Conservation (phyloP, 1,284 basidiomycete genomes). For the Papiliotrema nemorosa region DNA sequence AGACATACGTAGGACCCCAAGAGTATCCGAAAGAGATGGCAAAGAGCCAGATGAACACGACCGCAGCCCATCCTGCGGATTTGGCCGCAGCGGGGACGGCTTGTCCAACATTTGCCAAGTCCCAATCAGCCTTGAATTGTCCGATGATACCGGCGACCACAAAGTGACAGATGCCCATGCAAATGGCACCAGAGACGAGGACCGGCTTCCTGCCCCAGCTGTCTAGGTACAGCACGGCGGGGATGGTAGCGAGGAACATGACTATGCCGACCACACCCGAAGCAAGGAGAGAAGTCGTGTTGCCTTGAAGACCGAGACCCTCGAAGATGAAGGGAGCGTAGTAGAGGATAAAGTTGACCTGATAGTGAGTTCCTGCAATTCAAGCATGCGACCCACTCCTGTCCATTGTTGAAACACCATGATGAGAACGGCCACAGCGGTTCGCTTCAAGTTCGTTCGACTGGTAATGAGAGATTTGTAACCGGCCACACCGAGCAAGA, state of each 20-base stretch:
- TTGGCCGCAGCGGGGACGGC: background rate
- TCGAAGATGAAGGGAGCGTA: constrained; percentile 24
- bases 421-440: constrained; percentile 34
- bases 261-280: constrained; percentile 42
- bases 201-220: constrained; percentile 25
- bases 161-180: constrained; percentile 24
- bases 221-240: constrained; percentile 30
- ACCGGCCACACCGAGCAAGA: background rate
- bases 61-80: constrained; percentile 17
- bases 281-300: constrained; percentile 36
- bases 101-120: no score
- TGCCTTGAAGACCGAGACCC: constrained; percentile 26
- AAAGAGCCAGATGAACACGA: constrained; percentile 21
- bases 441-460: constrained; percentile 34
- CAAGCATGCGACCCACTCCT: background rate
- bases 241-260: constrained; percentile 39
- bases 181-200: constrained; percentile 18
- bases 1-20: constrained; percentile 5
- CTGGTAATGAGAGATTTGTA: constrained; percentile 2
- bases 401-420: constrained; percentile 39
- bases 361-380: background rate
- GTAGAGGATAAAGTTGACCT: constrained; percentile 20
- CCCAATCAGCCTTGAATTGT: constrained; percentile 10
- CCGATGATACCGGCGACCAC: constrained; percentile 22
- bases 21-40: constrained; percentile 1